Evolutionary conservation across 495 filamentous ascomycete genomes (phyloP), one percentile per base, ranked within the genome.

Genomic region (Daldinia bambusicola): DNA sequence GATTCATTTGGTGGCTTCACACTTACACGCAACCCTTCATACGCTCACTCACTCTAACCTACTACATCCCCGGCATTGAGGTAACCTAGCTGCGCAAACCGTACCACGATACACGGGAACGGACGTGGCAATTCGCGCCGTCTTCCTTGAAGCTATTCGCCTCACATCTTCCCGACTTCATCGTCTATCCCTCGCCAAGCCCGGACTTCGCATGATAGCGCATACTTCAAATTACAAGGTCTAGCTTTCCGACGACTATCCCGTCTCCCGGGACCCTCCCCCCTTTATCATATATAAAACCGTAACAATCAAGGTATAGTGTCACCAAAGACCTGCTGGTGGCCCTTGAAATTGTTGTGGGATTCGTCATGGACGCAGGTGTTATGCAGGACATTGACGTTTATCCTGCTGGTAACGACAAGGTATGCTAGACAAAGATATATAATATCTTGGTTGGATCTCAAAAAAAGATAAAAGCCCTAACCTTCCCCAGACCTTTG

Each of bases 341-440:
- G 63, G 41, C 74, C 68, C 61, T 70, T 58, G 26, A 48, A 72
- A 66, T 63, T 77, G 53, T 57, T 53, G 69, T 70, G 74, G 69
- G 68, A 70, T 70, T 76, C 75, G 75, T 77, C 75, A 77, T 77
- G 75, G 75, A 77, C 74, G 66, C 75, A 77, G 68, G 75, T 77
- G 73, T 72, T 71, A 77, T 77, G 74, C 75, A 77, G 70, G 75
- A 77, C 74, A 77, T 76, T 57, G 75, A 77, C 74, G 74, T 73
- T 71, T 76, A 76, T 70, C 74, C 75, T 62, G 67, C 75, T 61
- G 70, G 74, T 71, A 75, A 70, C 71, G 72, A 70, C 64, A 66
- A 69, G 74, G 66, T 74, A 72, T 62, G 68, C 60, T 12, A 36
- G 22, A 55, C 40, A 20, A 50, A 59, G 50, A 61, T 61, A 63